Conservation (phyloP, 106 monocot species). For the Chionographis japonica region DNA sequence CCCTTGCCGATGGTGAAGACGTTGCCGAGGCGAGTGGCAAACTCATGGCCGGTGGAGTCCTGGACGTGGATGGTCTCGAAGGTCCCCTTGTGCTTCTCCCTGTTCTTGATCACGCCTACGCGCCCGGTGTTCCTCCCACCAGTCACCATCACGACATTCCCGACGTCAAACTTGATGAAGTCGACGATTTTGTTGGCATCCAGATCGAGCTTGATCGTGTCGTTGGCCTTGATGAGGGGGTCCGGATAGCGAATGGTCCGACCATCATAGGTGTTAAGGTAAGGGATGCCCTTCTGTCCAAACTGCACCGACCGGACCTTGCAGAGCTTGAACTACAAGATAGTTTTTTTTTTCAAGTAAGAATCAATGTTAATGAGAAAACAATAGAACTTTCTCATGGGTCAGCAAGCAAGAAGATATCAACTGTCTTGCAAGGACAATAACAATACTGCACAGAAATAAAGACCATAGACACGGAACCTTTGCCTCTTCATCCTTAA, state of each 20-base stretch:
- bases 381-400: background rate
- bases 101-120: conserved; percentile 84
- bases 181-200: conserved; percentile 69
- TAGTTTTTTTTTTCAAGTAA: no score
- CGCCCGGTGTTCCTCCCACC: conserved; percentile 82
- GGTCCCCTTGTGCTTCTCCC: conserved; percentile 88
- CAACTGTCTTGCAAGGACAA: no score
- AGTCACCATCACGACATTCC: conserved; percentile 85
- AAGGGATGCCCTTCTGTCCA: conserved; percentile 82
- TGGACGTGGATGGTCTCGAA: conserved; percentile 84
- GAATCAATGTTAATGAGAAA: background rate
- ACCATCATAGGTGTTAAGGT: conserved; percentile 72
- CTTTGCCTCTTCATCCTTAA: conserved; percentile 71
- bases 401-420: background rate
- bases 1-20: conserved; percentile 68
- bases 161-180: conserved; percentile 87
- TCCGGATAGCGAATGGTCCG: conserved; percentile 87
- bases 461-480: conserved; percentile 12
- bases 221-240: conserved; percentile 71
- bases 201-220: conserved; percentile 77
- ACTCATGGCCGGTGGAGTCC: conserved; percentile 70
- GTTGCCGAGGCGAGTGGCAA: conserved; percentile 63
- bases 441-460: no score
- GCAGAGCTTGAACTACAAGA: conserved; percentile 85
- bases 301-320: conserved; percentile 73